These are phyloP conservation scores for Pythium periplocum DNA, from an alignment of 352 stramenopile species.

Conservation along the genomic window DNA sequence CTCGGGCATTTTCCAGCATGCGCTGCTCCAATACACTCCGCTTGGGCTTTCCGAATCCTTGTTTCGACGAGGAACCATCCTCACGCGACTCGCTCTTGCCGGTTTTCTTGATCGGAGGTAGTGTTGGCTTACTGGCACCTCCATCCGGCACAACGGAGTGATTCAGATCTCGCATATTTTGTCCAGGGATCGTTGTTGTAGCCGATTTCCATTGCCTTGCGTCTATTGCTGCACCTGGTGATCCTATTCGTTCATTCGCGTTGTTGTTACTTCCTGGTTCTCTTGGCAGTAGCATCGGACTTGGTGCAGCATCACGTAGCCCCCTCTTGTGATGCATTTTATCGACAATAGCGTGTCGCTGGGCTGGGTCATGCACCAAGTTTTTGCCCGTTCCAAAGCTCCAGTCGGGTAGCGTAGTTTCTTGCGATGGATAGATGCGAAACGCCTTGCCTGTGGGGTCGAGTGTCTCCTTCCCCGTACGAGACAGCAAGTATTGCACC, in stretches of 20 bases:
- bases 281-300: conserved; percentile 12
- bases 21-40: conserved; percentile 61
- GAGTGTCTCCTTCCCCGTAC: conserved; percentile 50
- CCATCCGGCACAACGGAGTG: conserved; percentile 2
- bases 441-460: conserved; percentile 58
- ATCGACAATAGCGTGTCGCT: conserved; percentile 16
- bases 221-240: conserved; percentile 1
- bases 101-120: conserved; percentile 8
- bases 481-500: conserved; percentile 43
- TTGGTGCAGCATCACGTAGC: conserved; percentile 8
- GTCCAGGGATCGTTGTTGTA: conserved; percentile 8
- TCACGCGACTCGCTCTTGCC: neutral
- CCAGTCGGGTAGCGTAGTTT: conserved; percentile 63
- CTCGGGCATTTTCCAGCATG: conserved; percentile 35
- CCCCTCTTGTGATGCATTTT: conserved; percentile 15
- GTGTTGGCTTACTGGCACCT: neutral
- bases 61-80: conserved; percentile 6
- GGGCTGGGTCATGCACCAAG: conserved; percentile 23
- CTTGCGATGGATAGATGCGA: conserved; percentile 63
- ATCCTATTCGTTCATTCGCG: neutral
- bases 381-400: conserved; percentile 66
- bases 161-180: conserved; percentile 22
- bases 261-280: conserved; percentile 15
- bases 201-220: neutral
- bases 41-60: conserved; percentile 41